Base-by-base conservation (phyloP, 2,329 filamentous ascomycete genomes). In the Fusarium buharicum region DNA sequence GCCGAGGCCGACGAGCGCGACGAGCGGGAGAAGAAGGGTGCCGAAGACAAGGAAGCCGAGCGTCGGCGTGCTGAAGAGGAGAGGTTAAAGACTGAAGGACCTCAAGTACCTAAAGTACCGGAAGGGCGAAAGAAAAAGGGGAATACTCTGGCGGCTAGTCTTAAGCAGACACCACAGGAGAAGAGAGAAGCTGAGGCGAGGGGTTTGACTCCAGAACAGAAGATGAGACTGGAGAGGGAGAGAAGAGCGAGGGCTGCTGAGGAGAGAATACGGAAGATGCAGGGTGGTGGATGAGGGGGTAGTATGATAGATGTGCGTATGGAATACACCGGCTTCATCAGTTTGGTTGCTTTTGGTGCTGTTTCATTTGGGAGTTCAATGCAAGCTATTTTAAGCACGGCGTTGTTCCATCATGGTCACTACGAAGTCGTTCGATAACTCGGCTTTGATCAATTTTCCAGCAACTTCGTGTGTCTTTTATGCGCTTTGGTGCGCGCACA, bases 221-320 rank as follows among this genome's bases (percentile, higher is more conserved):
- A 88, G 73, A 86, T 88, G 84, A 87, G 85, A 73, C 76, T 98
- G 50, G 95, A 98, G 75, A 82, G 95, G 67, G 95, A 99, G 78
- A 83, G 93, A 68, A 89, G 94, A 71, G 95, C 95, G 4, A 86
- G 94, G 69, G 95, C 95, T 9, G 94, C 93, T 0, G 95, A 98
- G 77, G 93, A 94, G 79, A 86, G 94, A 72, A 83, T 97, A 57
- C 87, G 84, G 77, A 83, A 84, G 70, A 81, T 92, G 84, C 67
- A 70, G 33, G 50, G 52, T 4, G 63, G 68, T 7, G 47, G 53
- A 16, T 74, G 46, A 70, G n/a, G 7, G 14, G 9, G 6, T 9
- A 12, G 6, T 11, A 14, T 8, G 13, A 28, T 43, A 30, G 30
- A 59, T 9, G 11, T 11, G 10, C 27, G 3, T 10, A 28, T 7